Conservation (phyloP, 345 rosid species). For the Populus nigra region DNA sequence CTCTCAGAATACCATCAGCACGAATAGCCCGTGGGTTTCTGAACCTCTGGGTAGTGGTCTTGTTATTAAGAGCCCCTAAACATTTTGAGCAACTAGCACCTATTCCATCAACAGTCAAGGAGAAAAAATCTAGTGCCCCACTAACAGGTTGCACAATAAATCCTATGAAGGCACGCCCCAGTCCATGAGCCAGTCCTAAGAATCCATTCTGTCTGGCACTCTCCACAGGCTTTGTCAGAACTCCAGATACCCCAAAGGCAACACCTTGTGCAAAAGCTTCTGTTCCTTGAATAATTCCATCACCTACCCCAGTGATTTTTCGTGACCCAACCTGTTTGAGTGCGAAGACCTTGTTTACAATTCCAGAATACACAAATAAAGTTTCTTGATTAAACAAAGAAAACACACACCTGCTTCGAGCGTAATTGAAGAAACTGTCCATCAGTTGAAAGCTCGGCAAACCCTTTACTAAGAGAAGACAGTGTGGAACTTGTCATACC, state of each 20-base stretch:
- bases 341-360: constrained; percentile 21
- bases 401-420: constrained; percentile 69
- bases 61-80: constrained; percentile 68
- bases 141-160: constrained; percentile 87
- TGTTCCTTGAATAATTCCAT: constrained; percentile 90
- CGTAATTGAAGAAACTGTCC: constrained; percentile 92
- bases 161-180: constrained; percentile 85
- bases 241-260: constrained; percentile 98
- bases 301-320: constrained; percentile 93
- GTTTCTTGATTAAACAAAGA: neutral
- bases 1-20: constrained; percentile 72
- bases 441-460: constrained; percentile 97
- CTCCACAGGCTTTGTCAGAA: constrained; percentile 88
- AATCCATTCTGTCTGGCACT: constrained; percentile 88
- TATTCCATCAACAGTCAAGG: constrained; percentile 90
- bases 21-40: constrained; percentile 90
- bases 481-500: constrained; percentile 98
- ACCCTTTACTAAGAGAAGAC: constrained; percentile 95
- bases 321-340: constrained; percentile 77
- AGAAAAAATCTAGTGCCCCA: constrained; percentile 94
- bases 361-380: neutral
- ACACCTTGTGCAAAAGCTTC: constrained; percentile 98
- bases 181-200: constrained; percentile 91
- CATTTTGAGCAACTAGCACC: constrained; percentile 94
- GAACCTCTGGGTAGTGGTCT: constrained; percentile 60